These are phyloP conservation scores for Eragrostis curvula DNA, from an alignment of 176 grass and related monocot genomes.

Conservation along the genomic window DNA sequence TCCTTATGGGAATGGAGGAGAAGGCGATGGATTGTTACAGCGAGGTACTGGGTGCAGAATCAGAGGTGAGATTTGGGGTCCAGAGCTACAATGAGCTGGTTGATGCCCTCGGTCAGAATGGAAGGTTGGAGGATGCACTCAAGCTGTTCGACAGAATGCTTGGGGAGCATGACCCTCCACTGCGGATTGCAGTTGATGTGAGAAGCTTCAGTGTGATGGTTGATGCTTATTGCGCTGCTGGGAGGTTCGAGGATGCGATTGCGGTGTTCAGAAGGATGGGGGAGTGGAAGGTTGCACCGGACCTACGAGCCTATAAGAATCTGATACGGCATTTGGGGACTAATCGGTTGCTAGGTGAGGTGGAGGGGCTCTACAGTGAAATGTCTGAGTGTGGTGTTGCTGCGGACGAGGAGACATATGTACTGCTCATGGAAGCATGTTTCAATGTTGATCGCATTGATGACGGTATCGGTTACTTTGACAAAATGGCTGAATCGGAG, in stretches of 20 bases:
- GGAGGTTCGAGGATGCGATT: constrained; percentile 65
- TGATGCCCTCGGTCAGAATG: constrained; percentile 62
- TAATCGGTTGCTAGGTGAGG: constrained; percentile 48
- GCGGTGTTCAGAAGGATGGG: constrained; percentile 62
- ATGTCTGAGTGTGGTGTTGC: constrained; percentile 48
- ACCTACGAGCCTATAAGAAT: constrained; percentile 74
- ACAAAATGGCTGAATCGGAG: constrained; percentile 65
- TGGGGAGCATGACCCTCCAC: constrained; percentile 65
- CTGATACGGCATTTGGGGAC: constrained; percentile 65
- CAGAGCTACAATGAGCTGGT: constrained; percentile 63
- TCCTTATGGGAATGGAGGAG: constrained; percentile 68
- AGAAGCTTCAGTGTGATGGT: constrained; percentile 80
- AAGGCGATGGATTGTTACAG: constrained; percentile 70
- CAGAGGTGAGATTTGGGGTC: constrained; percentile 52
- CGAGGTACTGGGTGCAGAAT: constrained; percentile 46
- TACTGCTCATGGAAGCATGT: constrained; percentile 68
- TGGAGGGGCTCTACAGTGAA: constrained; percentile 62
- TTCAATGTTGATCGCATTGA: constrained; percentile 58
- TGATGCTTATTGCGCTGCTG: constrained; percentile 69
- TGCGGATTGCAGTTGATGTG: constrained; percentile 58
- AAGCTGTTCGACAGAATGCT: constrained; percentile 83
- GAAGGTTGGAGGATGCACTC: constrained; percentile 67
- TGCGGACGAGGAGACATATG: constrained; percentile 59
- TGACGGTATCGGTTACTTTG: constrained; percentile 68
- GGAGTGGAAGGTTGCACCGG: constrained; percentile 61